phyloP scores from a whole-genome alignment of 768 basidiomycete species.

The Lactifluus rugatus region DNA sequence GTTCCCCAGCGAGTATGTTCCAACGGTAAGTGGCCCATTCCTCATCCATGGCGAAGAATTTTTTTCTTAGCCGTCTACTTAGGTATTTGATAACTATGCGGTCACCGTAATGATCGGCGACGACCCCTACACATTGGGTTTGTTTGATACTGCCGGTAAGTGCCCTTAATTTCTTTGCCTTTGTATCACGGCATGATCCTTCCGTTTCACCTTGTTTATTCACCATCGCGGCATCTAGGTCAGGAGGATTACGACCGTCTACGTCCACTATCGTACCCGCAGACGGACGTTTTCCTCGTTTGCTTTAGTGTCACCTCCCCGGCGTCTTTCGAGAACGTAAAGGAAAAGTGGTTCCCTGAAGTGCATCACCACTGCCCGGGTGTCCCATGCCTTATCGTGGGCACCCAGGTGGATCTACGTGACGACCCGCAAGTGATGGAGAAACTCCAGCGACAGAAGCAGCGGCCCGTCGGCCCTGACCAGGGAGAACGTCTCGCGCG shows the following conservation, averaged over 20 bases:
- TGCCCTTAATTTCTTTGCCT: conserved; percentile 18
- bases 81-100: conserved; percentile 97
- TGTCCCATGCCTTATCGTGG: conserved; percentile 97
- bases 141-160: conserved; percentile 98
- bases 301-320: conserved; percentile 99
- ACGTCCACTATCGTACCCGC: conserved; percentile 97
- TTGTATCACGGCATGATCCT: not conserved
- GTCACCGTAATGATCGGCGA: conserved; percentile 99
- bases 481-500: conserved; percentile 92
- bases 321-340: conserved; percentile 99
- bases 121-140: conserved; percentile 94
- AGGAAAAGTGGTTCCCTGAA: conserved; percentile 99
- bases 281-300: conserved; percentile 98
- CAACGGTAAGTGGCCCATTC: conserved; percentile 58
- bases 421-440: conserved; percentile 90
- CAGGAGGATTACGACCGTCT: conserved; percentile 99
- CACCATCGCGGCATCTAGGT: conserved; percentile 37
- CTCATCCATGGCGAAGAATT: conserved; percentile 14
- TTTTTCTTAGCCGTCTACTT: conserved; percentile 18
- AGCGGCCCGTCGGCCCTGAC: conserved; percentile 80
- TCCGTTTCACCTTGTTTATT: conserved; percentile 11
- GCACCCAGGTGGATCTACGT: conserved; percentile 94
- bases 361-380: conserved; percentile 99
- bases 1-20: conserved; percentile 98
- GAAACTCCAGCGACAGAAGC: conserved; percentile 94